Base-by-base conservation (phyloP, 2,329 filamentous ascomycete genomes). In the Amphichorda felina region DNA sequence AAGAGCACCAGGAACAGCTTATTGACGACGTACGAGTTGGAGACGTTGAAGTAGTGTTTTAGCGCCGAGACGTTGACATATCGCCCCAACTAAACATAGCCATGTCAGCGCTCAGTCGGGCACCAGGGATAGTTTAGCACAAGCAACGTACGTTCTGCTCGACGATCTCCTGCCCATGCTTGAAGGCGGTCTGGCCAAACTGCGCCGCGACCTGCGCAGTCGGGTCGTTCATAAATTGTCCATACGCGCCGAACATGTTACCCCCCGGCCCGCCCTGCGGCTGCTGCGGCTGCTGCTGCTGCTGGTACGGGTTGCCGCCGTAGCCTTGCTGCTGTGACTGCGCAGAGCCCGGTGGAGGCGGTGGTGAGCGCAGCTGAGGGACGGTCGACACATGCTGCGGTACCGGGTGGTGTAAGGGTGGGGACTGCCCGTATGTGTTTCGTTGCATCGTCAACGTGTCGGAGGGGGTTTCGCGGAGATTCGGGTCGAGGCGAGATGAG, bases 31-130 rank as follows among this genome's bases (percentile, higher is more conserved):
- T 98, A 98, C 40, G 76, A 83, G 68, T 98, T 98, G 46, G 88
- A 93, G 44, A 98, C 91, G 63, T 96, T 95, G 68, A 98, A 98
- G 71, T 96, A 98, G 63, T 95, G 91, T 61, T 98, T 98, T 30
- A 98, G 72, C 14, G 86, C 85, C 11, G 82, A 81, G 48, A 96
- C 82, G 52, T 88, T 94, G 60, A 98, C 79, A 62, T 89, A 95
- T 58, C 71, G 69, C 45, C 72, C 71, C 44, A 73, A 61, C 68
- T 72, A 37, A 15, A n/a, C n/a, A n/a, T n/a, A n/a, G n/a, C n/a
- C n/a, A n/a, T n/a, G n/a, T n/a, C n/a, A n/a, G n/a, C n/a, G n/a
- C n/a, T n/a, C n/a, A n/a, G n/a, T n/a, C n/a, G n/a, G n/a, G n/a
- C 26, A 24, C 6, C 21, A 28, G 26, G 26, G 26, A 17, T 10